phyloP scores from a whole-genome alignment of 2,329 filamentous ascomycete species.

The Aspergillus japonicus region DNA sequence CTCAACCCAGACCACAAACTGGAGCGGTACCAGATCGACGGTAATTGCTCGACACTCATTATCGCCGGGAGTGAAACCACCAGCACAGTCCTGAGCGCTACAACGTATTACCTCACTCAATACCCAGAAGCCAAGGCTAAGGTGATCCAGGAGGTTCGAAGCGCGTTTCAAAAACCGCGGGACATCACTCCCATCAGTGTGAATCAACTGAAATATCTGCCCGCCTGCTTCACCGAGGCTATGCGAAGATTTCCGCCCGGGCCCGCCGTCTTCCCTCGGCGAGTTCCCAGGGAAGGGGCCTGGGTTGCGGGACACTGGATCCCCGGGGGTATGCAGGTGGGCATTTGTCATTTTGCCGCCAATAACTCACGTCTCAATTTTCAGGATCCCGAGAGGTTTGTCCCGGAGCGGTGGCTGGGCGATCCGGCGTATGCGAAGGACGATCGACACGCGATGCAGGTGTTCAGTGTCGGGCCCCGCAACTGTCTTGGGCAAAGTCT shows the following conservation, averaged over 20 bases:
- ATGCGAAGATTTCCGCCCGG: conserved; percentile 42
- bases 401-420: conserved; percentile 20
- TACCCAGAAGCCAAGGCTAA: conserved; percentile 32
- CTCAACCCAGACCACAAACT: not conserved
- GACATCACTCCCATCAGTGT: conserved; percentile 35
- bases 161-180: conserved; percentile 29
- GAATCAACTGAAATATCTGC: conserved; percentile 36
- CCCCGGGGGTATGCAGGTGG: not conserved
- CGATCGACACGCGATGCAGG: conserved; percentile 46
- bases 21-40: not conserved
- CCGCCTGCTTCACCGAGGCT: conserved; percentile 41
- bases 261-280: conserved; percentile 23
- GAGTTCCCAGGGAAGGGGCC: conserved; percentile 18
- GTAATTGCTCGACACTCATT: conserved; percentile 13
- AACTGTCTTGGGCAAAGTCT: conserved; percentile 50
- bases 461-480: conserved; percentile 50
- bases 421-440: conserved; percentile 42
- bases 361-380: conserved; percentile 11
- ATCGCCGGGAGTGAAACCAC: conserved; percentile 49
- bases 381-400: conserved; percentile 13
- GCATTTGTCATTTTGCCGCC: not conserved
- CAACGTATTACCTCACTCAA: conserved; percentile 41
- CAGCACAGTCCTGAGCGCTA: conserved; percentile 42
- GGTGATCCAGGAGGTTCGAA: conserved; percentile 37
- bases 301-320: conserved; percentile 7